phyloP scores from a whole-genome alignment of 1,139 yeast species.

The Candida freyschussii region DNA sequence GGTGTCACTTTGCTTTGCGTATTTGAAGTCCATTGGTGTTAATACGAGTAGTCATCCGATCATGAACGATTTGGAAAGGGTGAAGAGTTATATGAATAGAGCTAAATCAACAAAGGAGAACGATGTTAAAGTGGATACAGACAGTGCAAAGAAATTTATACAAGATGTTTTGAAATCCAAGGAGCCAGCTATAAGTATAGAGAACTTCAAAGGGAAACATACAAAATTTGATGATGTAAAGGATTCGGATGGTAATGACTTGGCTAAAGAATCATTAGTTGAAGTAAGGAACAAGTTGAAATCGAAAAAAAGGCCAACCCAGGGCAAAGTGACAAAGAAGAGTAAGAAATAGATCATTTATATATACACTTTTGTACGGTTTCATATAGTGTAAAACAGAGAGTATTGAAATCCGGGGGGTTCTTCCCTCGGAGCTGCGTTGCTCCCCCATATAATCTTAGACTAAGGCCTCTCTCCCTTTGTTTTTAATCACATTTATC shows the following conservation, averaged over 20 bases:
- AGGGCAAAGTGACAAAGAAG: slow-evolving; percentile 8
- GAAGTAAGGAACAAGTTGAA: slow-evolving; percentile 14
- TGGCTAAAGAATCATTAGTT: slow-evolving; percentile 5
- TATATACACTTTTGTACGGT: no score
- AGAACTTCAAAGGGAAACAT: slow-evolving; percentile 56
- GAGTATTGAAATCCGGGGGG: no score
- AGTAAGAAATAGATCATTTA: no score
- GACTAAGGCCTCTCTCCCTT: no score
- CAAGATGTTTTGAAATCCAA: slow-evolving; percentile 39
- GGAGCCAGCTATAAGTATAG: slow-evolving; percentile 55
- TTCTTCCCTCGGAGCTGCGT: no score
- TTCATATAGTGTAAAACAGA: no score
- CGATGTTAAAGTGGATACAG: slow-evolving; percentile 22
- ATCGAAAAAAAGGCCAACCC: slow-evolving; percentile 3
- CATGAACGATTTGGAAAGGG: slow-evolving; percentile 64
- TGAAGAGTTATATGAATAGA: slow-evolving; percentile 64
- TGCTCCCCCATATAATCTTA: no score
- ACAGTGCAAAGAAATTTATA: slow-evolving; percentile 39
- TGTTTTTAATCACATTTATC: no score
- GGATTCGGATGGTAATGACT: slow-evolving; percentile 4
- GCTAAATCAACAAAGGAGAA: slow-evolving; percentile 13
- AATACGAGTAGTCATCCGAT: slow-evolving; percentile 58
- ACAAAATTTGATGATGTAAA: slow-evolving; percentile 40
- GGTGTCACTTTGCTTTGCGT: slow-evolving; percentile 45
- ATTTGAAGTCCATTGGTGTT: slow-evolving; percentile 56